These are phyloP conservation scores for Vitis hybrid DNA, from an alignment of 177 flowering plant species.

Conservation along the genomic window DNA sequence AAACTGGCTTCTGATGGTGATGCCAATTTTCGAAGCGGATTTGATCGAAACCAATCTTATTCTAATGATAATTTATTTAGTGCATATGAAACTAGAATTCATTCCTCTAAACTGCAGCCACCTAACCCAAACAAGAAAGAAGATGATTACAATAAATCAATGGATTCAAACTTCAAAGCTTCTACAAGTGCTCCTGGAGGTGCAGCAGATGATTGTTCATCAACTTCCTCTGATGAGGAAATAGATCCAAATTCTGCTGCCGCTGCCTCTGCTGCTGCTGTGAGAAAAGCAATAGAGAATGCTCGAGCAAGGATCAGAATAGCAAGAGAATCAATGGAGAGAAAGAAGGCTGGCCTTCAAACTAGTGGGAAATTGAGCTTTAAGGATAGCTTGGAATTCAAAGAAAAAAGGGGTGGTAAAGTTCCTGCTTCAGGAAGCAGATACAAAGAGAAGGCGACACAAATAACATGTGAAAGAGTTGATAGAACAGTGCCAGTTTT, in stretches of 20 bases:
- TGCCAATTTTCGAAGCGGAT: conserved; percentile 13
- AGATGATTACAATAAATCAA: conserved; percentile 11
- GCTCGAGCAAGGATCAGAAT: conserved; percentile 53
- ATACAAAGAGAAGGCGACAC: conserved; percentile 11
- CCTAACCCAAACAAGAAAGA: conserved; percentile 6
- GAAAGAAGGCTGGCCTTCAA: conserved; percentile 28
- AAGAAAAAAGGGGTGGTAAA: conserved; percentile 17
- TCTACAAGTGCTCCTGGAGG: conserved; percentile 16
- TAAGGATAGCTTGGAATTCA: conserved; percentile 20
- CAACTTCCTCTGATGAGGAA: conserved; percentile 45
- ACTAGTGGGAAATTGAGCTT: conserved; percentile 19
- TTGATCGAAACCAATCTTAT: conserved; percentile 11
- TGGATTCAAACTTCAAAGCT: conserved; percentile 17
- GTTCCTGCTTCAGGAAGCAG: conserved; percentile 14
- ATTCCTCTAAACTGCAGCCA: conserved; percentile 10
- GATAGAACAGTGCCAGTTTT: conserved; percentile 5
- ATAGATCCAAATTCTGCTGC: conserved; percentile 54
- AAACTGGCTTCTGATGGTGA: conserved; percentile 9
- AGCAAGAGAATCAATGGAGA: conserved; percentile 48
- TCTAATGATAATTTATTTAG: conserved; percentile 15
- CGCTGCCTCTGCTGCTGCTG: conserved; percentile 60
- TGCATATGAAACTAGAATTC: conserved; percentile 11
- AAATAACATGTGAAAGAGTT: conserved; percentile 6
- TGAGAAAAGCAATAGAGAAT: conserved; percentile 57
- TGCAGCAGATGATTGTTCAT: conserved; percentile 20